Evolutionary conservation across 495 filamentous ascomycete genomes (phyloP), one percentile per base, ranked within the genome.

Genomic region (Pyrenula massariospora): DNA sequence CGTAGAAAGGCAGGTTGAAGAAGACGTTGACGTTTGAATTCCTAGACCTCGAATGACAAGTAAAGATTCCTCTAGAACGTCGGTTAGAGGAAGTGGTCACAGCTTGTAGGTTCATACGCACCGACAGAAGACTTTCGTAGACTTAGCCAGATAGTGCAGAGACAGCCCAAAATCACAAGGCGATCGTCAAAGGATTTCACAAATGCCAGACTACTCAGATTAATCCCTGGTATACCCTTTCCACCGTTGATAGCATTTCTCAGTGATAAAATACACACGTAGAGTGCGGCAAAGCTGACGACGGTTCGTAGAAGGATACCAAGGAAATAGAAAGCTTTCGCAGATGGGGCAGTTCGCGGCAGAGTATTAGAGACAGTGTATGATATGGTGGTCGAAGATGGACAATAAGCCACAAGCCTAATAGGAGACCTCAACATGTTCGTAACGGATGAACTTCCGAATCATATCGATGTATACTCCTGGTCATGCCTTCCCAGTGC

Each of bases 41-140:
- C 93, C 93, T 15, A 99, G 77, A 19, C 90, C 87, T 47, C 90
- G 83, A 56, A 99, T 83, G 11, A 95, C 88, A 0, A 96, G 77
- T 5, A 99, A 80, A 1, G 86, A 88, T 73, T 97, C 93, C 66
- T 92, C 86, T 72, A 71, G 21, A 12, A 50, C 53, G 42, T 57
- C 55, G 1, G 58, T 48, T 15, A 56, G 62, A 22, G 24, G 50
- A 12, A 62, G 63, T 42, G 52, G 56, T 10, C 53, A 48, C 24
- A 62, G 59, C 10, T 19, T 48, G 42, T 19, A 48, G 19, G 11
- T 19, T 48, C 42, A 48, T 5, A 42, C 31, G 15, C 8, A 42
- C 31, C 31, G 15, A 42, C 31, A 42, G 31, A 42, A 15, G 31
- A 42, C 15, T 15, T 42, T 15, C 31, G 31, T 42, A 42, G 31